phyloP scores from a whole-genome alignment of 1,284 basidiomycete species.

The Anthracocystis panici-leucophaei region DNA sequence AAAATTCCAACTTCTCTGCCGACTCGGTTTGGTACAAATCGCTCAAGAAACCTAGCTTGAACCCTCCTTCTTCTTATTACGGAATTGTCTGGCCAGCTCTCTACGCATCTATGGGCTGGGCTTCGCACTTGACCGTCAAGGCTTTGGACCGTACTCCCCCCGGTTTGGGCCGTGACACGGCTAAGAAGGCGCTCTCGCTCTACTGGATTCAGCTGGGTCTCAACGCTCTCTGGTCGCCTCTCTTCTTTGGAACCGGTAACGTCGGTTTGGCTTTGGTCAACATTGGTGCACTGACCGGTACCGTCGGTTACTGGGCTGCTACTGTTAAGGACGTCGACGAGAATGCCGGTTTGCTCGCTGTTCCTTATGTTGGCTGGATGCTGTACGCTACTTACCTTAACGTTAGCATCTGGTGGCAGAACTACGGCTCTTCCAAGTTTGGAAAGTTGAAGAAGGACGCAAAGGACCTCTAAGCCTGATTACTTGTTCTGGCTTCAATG shows the following conservation, averaged over 20 bases:
- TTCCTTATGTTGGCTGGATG: constrained; percentile 72
- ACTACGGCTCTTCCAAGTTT: constrained; percentile 52
- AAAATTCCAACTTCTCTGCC: constrained; percentile 53
- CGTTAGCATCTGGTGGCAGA: constrained; percentile 75
- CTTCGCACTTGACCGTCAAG: constrained; percentile 75
- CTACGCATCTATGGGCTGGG: constrained; percentile 77
- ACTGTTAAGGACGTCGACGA: constrained; percentile 66
- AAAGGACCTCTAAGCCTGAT: constrained; percentile 41
- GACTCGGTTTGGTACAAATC: constrained; percentile 59
- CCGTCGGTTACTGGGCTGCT: constrained; percentile 72
- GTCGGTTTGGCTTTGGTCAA: constrained; percentile 74
- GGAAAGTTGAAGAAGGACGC: constrained; percentile 56
- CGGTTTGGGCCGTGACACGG: constrained; percentile 70
- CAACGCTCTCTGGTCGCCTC: constrained; percentile 78
- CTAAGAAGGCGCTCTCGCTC: constrained; percentile 75
- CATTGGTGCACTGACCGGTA: constrained; percentile 75
- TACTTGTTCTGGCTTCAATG: background rate
- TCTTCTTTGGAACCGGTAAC: constrained; percentile 76
- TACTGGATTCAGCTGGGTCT: constrained; percentile 80
- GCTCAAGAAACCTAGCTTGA: constrained; percentile 57
- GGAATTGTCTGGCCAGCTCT: constrained; percentile 74
- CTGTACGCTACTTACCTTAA: constrained; percentile 80
- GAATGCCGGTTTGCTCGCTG: constrained; percentile 43
- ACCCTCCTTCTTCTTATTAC: constrained; percentile 54
- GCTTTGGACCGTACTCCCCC: constrained; percentile 63